These are phyloP conservation scores for Penicillium crystallinum DNA, from an alignment of 495 filamentous ascomycete genomes.

Conservation along the genomic window DNA sequence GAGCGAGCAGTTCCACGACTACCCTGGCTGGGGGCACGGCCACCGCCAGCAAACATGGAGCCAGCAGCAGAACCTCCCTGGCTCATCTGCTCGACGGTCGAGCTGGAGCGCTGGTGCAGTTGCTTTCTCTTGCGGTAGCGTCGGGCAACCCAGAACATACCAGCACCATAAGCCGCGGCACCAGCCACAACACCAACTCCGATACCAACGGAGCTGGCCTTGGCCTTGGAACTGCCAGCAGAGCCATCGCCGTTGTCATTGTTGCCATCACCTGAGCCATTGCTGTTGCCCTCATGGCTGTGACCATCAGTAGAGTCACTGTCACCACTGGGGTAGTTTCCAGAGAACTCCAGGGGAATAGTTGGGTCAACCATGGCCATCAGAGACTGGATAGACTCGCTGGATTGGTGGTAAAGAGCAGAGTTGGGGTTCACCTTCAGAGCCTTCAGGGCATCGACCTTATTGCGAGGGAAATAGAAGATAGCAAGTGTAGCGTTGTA, in stretches of 20 bases:
- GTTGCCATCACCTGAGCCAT: constrained; percentile 31
- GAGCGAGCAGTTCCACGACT: constrained; percentile 67
- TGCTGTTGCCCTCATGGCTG: constrained; percentile 13
- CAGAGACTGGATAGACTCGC: constrained; percentile 55
- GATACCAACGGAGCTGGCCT: constrained; percentile 78
- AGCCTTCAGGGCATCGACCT: constrained; percentile 56
- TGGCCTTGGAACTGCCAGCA: constrained; percentile 46
- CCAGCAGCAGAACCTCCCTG: constrained; percentile 33
- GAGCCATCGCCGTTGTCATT: constrained; percentile 39
- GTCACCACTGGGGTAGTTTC: constrained; percentile 33
- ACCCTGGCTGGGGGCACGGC: constrained; percentile 44
- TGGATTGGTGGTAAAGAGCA: constrained; percentile 63
- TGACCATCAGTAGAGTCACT: constrained; percentile 19
- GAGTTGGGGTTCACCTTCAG: constrained; percentile 65
- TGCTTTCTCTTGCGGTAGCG: constrained; percentile 86
- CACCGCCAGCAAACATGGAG: constrained; percentile 37
- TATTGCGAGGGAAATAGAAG: constrained; percentile 62
- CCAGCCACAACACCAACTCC: constrained; percentile 71
- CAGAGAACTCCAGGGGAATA: constrained; percentile 68
- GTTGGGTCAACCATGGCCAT: constrained; percentile 78
- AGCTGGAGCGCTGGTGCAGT: constrained; percentile 70
- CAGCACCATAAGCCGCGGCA: constrained; percentile 90
- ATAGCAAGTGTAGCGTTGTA: constrained; percentile 82
- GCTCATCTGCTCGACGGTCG: constrained; percentile 48
- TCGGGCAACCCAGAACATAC: constrained; percentile 94